Evolutionary conservation across 345 rosid species (phyloP), one percentile per base, ranked within the genome.

Genomic region (Psidium guajava): DNA sequence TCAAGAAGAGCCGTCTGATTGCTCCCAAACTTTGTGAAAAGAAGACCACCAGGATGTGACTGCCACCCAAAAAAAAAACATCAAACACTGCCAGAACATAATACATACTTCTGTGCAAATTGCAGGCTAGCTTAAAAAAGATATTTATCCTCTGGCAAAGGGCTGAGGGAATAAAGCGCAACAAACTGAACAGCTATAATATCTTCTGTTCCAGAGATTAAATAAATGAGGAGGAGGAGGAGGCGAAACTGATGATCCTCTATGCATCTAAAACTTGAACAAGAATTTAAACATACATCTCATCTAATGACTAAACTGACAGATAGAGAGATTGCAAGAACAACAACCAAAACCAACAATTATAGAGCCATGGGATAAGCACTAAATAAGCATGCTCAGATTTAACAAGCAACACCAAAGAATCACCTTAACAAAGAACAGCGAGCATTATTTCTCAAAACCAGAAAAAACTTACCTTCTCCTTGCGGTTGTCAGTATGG

Each of bases 41-140:
- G 93, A 55, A 95, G 92, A 69, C 98, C 95, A 81, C 98, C 96
- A 74, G 97, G 96, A 88, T 95, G 99, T 54, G 96, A 93, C 99
- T 96, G 96, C 90, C 92, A 87, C 69, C 83, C 77, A 42, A 42
- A 42, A 83, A 87, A 91, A 88, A 88, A 81, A 80, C 27, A 11
- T 32, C 82, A 6, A 85, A 44, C 32, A 54, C 85, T 58, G 85
- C 82, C 13, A 36, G 25, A 69, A 69, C 10, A 69, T 69, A 44
- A 44, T 18, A 18, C 22, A 21, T 69, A 69, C 80, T 69, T 69
- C 18, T 18, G 80, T 69, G 47, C 82, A 84, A 84, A 69, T 44
- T 84, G 11, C 49, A 64, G 49, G 57, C 28, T 21, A 22, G n/a
- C 27, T n/a, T 42, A 50, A 84, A 50, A 27, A 52, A 27, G 21